Percentiles rank a stretch among this genome's conserved stretches.
phyloP scores from a whole-genome alignment of 176 grass and related monocot genomes.

The Triticum aestivum region IWGSC_CS_RefSeq_v2.1 NC_057808.1:545296849-545297348 shows the following conservation, averaged over 20 bases:
- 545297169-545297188: not conserved
- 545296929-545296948: conserved; percentile 3
- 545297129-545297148: not conserved
- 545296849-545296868: conserved; percentile 5
- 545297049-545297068: conserved; percentile 49
- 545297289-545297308: not conserved
- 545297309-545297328: conserved; percentile 3
- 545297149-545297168: not conserved
- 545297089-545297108: conserved; percentile 38
- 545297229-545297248: conserved; percentile 4
- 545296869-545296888: not conserved
- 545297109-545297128: conserved; percentile 49
- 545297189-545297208: not conserved
- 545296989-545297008: conserved; percentile 62
- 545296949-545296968: conserved; percentile 50
- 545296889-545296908: not conserved
- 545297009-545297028: conserved; percentile 42
- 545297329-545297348: conserved; percentile 4
- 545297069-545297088: conserved; percentile 43
- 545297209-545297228: conserved; percentile 12
- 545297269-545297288: not conserved
- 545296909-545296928: not conserved
- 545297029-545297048: conserved; percentile 62
- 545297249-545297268: not conserved
- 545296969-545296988: conserved; percentile 62